Base-by-base conservation (phyloP, 495 filamentous ascomycete species). In the Hyaloscypha bicolor region DNA sequence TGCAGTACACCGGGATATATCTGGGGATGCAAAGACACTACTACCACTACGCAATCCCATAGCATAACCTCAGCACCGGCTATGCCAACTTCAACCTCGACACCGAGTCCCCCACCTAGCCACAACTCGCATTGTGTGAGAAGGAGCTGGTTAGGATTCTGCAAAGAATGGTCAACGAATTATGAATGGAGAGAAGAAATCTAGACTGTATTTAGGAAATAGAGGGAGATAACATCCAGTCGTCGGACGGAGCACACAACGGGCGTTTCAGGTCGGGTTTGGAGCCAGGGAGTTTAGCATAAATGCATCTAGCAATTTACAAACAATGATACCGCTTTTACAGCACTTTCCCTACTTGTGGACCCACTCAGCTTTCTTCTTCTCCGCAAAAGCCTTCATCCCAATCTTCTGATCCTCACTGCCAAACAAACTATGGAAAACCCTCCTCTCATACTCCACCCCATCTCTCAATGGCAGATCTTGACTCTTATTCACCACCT, bases 401-500 rank as follows among this genome's bases (percentile, higher is more conserved):
- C 93, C 95, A 79, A 97, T 91, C 85, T 97, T 99, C 81, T 98
- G 95, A 76, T 99, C 95, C 82, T 90, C 83, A 64, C 89, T 94
- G 6, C 94, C 94, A 86, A 99, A 99, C 73, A 97, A 74, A 14
- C 85, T 83, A 76, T 99, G 95, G 82, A 98, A 99, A 65, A 97
- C 81, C 60, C 94, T 83, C 75, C 95, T 81, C 86, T 99, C 95
- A 79, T 85, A 97, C 80, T 98, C 96, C 1, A 99, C 89, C 0
- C 95, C 95, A 73, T 97, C 96, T 71, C 89, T 82, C 68, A 99
- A 78, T 14, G 87, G 80, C 68, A 94, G 75, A 71, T 98, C 94
- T 82, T 97, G 92, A 73, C 92, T 94, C 88, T 97, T 97, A 73
- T 97, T 97, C 31, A 99, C 93, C 21, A 93, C 96, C 84, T 98